These are phyloP conservation scores for Thalassiosira mediterranea DNA, from an alignment of 352 stramenopile genomes.

Conservation along the genomic window DNA sequence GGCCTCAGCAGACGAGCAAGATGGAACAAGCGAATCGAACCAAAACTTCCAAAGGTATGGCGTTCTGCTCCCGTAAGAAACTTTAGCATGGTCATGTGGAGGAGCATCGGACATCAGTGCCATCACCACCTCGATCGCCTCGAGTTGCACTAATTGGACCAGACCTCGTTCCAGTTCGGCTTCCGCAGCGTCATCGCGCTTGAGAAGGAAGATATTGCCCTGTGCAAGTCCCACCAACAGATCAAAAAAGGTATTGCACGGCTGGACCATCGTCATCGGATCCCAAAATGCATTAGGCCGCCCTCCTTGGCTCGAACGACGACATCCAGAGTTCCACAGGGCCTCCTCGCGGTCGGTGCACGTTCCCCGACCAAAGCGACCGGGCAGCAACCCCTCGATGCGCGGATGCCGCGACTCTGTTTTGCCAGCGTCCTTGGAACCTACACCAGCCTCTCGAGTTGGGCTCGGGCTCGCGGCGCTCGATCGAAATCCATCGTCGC, in stretches of 20 bases:
- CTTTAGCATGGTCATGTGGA: slow-evolving; percentile 19
- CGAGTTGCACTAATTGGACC: slow-evolving; percentile 24
- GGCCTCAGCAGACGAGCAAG: too few species aligned
- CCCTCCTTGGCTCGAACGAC: not conserved
- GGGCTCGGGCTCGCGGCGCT: too few species aligned
- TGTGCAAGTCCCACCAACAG: slow-evolving; percentile 48
- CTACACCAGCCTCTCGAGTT: too few species aligned
- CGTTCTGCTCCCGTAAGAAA: slow-evolving; percentile 20
- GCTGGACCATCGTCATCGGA: slow-evolving; percentile 34
- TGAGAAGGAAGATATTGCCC: slow-evolving; percentile 12
- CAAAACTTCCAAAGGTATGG: slow-evolving; percentile 57
- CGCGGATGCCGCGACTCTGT: slow-evolving; percentile 15
- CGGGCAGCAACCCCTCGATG: slow-evolving; percentile 39
- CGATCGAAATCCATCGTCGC: not conserved
- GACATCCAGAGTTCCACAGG: slow-evolving; percentile 16
- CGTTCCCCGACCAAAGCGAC: not conserved
- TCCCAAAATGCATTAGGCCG: slow-evolving; percentile 42
- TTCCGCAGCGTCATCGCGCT: not conserved
- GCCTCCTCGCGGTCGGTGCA: slow-evolving; percentile 8
- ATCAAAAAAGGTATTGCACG: slow-evolving; percentile 44
- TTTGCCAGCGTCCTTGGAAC: not conserved
- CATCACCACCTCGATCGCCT: slow-evolving; percentile 47
- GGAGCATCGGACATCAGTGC: slow-evolving; percentile 47
- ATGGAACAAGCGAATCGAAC: slow-evolving; percentile 44
- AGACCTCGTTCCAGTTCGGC: slow-evolving; percentile 13